phyloP scores from a whole-genome alignment of 2,329 filamentous ascomycete genomes.

The Penicillium rolfsii region DNA sequence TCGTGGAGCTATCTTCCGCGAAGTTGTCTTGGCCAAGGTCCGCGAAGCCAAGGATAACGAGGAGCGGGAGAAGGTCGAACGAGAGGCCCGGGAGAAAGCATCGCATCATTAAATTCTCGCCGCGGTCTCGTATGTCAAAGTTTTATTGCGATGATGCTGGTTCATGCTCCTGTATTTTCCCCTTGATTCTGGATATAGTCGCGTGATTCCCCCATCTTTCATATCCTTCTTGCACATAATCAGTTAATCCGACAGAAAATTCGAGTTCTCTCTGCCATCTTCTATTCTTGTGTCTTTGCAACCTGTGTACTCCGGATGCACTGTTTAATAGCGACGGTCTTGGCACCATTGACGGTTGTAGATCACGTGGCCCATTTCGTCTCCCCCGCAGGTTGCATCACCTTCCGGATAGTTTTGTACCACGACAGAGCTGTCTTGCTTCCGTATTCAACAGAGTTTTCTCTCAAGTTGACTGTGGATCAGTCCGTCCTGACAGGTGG shows the following conservation, averaged over 20 bases:
- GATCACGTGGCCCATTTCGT: conserved; percentile 21
- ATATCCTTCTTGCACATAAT: conserved; percentile 22
- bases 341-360: neutral
- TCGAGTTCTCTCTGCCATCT: neutral
- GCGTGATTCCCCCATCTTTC: conserved; percentile 39
- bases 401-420: conserved; percentile 6
- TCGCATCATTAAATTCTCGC: conserved; percentile 5
- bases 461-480: neutral
- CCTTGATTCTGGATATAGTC: conserved; percentile 34
- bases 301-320: neutral
- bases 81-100: conserved; percentile 53
- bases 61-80: conserved; percentile 70
- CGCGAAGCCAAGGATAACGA: conserved; percentile 88
- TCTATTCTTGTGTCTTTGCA: neutral
- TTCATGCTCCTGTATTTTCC: conserved; percentile 21
- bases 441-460: neutral
- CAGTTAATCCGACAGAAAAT: neutral
- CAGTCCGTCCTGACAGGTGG: neutral
- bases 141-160: conserved; percentile 10
- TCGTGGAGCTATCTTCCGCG: conserved; percentile 80
- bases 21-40: conserved; percentile 92
- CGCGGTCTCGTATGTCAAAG: conserved; percentile 10
- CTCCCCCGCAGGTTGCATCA: conserved; percentile 16
- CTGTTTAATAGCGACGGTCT: neutral
- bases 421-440: neutral